A percentile compares a stretch with the other conserved stretches of the same genome.
Conservation (phyloP, 23 red algal species). For the Chondrus crispus region DNA sequence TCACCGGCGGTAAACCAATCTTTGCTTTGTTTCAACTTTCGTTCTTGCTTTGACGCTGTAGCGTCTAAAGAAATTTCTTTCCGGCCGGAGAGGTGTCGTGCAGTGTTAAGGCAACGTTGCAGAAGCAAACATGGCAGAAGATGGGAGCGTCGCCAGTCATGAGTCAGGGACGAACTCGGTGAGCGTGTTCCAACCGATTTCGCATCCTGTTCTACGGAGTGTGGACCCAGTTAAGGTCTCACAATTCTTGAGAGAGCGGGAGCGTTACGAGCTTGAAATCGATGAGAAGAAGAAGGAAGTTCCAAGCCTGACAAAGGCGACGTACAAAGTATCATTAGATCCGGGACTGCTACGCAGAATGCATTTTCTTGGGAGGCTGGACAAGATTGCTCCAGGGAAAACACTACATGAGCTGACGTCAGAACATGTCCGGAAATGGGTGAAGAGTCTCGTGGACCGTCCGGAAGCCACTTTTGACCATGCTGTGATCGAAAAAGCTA, state of each 20-base stretch:
- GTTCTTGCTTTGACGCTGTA: too few species aligned
- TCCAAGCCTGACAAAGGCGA: background rate
- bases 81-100: too few species aligned
- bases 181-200: background rate
- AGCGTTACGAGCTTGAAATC: conserved; percentile 18
- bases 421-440: background rate
- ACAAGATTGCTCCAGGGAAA: background rate
- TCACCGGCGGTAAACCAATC: too few species aligned
- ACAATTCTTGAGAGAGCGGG: background rate
- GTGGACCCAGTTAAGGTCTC: conserved; percentile 3
- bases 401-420: background rate
- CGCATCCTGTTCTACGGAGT: background rate
- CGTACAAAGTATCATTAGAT: conserved; percentile 1
- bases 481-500: background rate
- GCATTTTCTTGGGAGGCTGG: background rate
- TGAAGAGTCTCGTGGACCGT: background rate
- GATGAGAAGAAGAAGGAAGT: background rate
- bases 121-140: too few species aligned
- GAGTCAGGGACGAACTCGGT: too few species aligned
- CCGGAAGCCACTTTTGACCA: background rate
- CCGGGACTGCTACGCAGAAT: background rate
- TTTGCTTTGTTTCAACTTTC: too few species aligned
- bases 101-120: too few species aligned
- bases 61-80: too few species aligned
- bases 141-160: too few species aligned